Percentiles rank a stretch among this genome's conserved stretches.
Conservation (phyloP, 768 basidiomycete species). For the Coprinopsis cinerea region DNA sequence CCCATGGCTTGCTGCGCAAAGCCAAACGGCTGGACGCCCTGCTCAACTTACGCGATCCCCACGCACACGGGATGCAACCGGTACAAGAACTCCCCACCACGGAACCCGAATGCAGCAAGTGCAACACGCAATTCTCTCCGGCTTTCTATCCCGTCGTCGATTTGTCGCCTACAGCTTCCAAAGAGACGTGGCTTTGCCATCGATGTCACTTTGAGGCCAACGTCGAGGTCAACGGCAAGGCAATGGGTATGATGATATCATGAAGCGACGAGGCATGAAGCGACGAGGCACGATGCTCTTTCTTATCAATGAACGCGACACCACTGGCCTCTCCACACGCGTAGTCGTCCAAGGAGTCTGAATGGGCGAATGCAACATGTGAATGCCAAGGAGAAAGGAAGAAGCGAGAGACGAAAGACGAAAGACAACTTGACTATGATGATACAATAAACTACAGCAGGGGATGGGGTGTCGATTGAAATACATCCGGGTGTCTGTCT, state of each 20-base stretch:
- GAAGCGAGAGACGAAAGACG: no score
- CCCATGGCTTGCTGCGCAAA: constrained; percentile 85
- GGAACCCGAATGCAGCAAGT: constrained; percentile 52
- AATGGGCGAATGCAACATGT: no score
- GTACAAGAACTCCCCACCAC: constrained; percentile 16
- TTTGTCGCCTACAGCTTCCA: neutral
- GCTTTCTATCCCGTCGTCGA: constrained; percentile 51
- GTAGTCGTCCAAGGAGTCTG: no score
- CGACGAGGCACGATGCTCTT: no score
- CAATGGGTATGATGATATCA: constrained; percentile 31
- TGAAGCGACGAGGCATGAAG: constrained; percentile 17
- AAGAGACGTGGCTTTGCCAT: constrained; percentile 35
- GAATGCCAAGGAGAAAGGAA: no score
- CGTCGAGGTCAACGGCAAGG: constrained; percentile 23
- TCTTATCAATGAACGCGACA: no score
- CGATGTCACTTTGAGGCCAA: constrained; percentile 37
- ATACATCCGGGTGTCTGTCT: constrained; percentile 17
- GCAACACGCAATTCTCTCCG: constrained; percentile 68
- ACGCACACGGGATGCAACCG: constrained; percentile 20
- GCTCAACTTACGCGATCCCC: constrained; percentile 45
- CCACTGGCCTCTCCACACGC: no score
- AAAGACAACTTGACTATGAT: no score
- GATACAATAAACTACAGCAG: constrained; percentile 14
- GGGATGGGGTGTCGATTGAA: constrained; percentile 11
- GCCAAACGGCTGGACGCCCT: constrained; percentile 78